Conservation (phyloP, 805 yeast genomes). For the Zygosaccharomyces bailii region DNA sequence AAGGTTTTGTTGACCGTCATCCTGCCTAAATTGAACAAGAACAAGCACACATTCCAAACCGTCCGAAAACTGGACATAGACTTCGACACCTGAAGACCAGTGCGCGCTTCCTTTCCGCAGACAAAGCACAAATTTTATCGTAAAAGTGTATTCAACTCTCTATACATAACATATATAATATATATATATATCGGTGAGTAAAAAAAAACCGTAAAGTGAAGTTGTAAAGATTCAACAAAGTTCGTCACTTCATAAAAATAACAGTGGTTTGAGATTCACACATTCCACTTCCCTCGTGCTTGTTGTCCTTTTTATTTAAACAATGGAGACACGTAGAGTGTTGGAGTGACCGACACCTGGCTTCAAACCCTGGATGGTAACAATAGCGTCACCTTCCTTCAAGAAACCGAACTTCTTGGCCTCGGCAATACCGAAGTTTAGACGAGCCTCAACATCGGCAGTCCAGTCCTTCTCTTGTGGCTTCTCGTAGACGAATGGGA, state of each 20-base stretch:
- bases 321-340: slow-evolving; percentile 89
- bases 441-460: slow-evolving; percentile 92
- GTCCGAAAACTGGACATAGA: slow-evolving; percentile 26
- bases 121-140: too few species aligned
- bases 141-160: slow-evolving; percentile 1
- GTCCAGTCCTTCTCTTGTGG: slow-evolving; percentile 75
- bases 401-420: slow-evolving; percentile 85
- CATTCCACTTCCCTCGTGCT: background rate
- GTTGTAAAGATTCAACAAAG: background rate
- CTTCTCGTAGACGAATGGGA: slow-evolving; percentile 84
- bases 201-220: background rate
- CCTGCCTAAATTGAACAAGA: slow-evolving; percentile 29
- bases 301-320: slow-evolving; percentile 38
- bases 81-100: too few species aligned
- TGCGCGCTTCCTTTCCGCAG: too few species aligned
- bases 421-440: slow-evolving; percentile 87
- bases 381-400: slow-evolving; percentile 80
- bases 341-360: slow-evolving; percentile 98
- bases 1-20: slow-evolving; percentile 23
- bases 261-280: slow-evolving; percentile 3
- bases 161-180: background rate
- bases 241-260: slow-evolving; percentile 8
- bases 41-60: slow-evolving; percentile 24
- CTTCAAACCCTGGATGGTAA: slow-evolving; percentile 98
- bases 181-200: background rate